Evolutionary conservation across 192 early-diverging fungal genomes (phyloP).

Genomic region (Backusella liffmaniae): DNA sequence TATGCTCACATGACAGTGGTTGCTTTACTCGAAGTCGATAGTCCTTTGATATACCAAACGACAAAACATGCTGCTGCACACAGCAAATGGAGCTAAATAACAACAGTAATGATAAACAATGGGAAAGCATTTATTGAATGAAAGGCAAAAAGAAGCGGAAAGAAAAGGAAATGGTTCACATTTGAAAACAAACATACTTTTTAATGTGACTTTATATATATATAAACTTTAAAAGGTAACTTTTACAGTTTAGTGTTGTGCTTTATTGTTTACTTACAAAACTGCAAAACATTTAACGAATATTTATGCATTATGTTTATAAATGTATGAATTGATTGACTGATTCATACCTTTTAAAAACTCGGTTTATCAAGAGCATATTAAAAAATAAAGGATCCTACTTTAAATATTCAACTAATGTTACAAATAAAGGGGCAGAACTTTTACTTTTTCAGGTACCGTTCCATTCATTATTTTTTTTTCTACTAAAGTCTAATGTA

Average conservation of each 20-base stretch:
- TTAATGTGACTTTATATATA: background rate
- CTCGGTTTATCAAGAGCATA: too few species aligned
- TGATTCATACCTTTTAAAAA: background rate
- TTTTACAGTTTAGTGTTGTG: background rate
- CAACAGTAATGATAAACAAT: background rate
- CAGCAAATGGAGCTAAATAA: background rate
- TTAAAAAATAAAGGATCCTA: background rate
- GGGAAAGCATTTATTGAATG: background rate
- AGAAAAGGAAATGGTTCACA: background rate
- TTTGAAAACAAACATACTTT: background rate
- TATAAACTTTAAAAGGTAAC: background rate
- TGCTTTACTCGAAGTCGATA: slow-evolving; percentile 3
- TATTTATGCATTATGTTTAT: background rate
- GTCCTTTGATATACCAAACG: background rate
- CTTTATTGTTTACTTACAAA: slow-evolving; percentile 4
- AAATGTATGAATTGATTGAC: background rate
- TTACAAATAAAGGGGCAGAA: background rate
- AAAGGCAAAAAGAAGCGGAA: background rate
- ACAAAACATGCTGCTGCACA: background rate
- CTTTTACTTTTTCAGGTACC: background rate
- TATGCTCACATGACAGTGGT: background rate
- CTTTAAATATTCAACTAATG: background rate
- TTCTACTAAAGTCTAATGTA: background rate
- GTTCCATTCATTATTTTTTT: background rate
- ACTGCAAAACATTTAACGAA: background rate